phyloP scores from a whole-genome alignment of 148 eudicot species.

The Linanthus parryae region DNA sequence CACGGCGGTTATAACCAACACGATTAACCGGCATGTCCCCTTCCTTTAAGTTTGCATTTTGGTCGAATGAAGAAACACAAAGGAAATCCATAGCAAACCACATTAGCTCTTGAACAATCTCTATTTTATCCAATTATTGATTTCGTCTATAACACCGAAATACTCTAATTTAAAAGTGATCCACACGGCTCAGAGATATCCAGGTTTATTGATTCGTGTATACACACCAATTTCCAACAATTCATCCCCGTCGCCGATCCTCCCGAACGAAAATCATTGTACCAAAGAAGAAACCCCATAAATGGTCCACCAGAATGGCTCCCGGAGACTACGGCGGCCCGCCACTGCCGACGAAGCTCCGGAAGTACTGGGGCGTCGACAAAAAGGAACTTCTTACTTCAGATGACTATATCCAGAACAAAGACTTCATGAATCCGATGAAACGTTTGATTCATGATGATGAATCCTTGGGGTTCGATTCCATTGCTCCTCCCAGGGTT shows the following conservation, averaged over 20 bases:
- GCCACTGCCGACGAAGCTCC: conserved; percentile 66
- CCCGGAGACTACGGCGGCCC: conserved; percentile 97
- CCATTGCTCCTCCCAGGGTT: conserved; percentile 31
- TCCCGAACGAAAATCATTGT: conserved; percentile 56
- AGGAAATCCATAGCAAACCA: no score
- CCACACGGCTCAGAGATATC: no score
- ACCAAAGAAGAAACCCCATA: conserved; percentile 71
- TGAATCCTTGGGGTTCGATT: conserved; percentile 1
- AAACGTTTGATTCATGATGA: conserved; percentile 48
- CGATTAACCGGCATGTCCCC: no score
- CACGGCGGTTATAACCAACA: no score
- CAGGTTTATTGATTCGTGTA: no score
- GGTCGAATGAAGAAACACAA: no score
- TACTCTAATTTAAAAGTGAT: no score
- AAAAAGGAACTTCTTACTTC: conserved; percentile 74
- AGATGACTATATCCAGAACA: conserved; percentile 74
- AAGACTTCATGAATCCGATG: conserved; percentile 66
- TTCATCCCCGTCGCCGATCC: conserved; percentile 13
- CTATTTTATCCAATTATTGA: no score
- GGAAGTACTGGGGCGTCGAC: conserved; percentile 86
- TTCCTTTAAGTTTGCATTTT: no score
- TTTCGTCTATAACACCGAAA: no score
- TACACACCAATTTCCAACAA: no score
- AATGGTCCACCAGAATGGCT: conserved; percentile 75
- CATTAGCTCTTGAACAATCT: no score